Evolutionary conservation across 2,329 filamentous ascomycete species (phyloP), one percentile per base, ranked within the genome.

Genomic region (Epichloe sp.): DNA sequence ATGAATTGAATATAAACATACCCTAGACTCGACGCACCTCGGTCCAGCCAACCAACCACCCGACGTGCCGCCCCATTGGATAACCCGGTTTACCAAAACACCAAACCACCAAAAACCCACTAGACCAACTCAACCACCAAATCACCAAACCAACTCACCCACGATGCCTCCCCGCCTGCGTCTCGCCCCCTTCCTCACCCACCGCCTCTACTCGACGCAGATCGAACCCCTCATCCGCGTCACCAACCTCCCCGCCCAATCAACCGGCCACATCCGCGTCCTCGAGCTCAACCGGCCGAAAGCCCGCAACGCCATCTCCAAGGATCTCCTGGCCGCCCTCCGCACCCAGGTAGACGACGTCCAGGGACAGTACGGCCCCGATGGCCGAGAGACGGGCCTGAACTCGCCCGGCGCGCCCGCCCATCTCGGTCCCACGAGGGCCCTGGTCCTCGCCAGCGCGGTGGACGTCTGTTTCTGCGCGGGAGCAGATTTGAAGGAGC

Each of bases 401-500:
- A 7, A 31, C 6, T 63, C 72, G 0, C 56, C 59, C 0, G 71
- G 71, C 3, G 71, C 70, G 0, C 60, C 65, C 4, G 69, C 73
- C 52, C 58, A 72, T 55, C 72, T 67, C 54, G 76, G 75, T 0
- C 76, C 77, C 0, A 96, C 90, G 15, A 74, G 93, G 57, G 91
- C 87, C 2, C 66, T 98, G 58, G 80, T 98, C 41, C 60, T 98
- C 15, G 86, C 88, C 11, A 94, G 87, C 62, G 87, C 88, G 41
- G 78, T 88, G n/a, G 88, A 96, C 59, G 75, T 80, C 23, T 85
- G 83, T 60, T 98, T 98, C 67, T 98, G 93, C 68, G 88, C 93
- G 0, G 93, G 93, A 38, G 93, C 93, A 4, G 93, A 98, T 64
- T 70, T 98, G 61, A 97, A 96, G 65, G 91, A 96, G 73, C 75